Evolutionary conservation across 495 filamentous ascomycete species (phyloP), one percentile per base, ranked within the genome.

Genomic region (Podospora comata): DNA sequence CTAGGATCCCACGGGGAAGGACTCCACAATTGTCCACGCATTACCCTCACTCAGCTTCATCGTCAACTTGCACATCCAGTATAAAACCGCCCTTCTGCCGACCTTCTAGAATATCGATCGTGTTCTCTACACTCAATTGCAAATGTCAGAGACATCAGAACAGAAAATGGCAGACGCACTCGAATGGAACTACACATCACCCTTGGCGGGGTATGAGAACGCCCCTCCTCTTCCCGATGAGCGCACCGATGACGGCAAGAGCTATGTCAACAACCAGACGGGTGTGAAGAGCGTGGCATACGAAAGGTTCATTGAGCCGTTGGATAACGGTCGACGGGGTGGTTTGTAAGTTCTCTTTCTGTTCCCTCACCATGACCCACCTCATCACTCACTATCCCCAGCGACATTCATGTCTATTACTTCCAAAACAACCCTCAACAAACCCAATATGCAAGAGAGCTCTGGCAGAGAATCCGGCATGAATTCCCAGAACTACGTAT

Each of bases 401-500:
- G 84, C 71, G 92, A 96, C 75, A 78, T 93, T 5, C 93, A 96
- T 78, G 89, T 97, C 72, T 96, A 95, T 78, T 89, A 90, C 73
- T 87, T 86, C 70, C 86, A 91, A 79, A 84, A 78, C 61, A 90
- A 90, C 70, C 78, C 83, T 0, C 78, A 81, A 20, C 90, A 96
- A 76, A 71, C 77, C 1, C 77, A 81, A 27, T 93, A 88, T 73
- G 92, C 92, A 0, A 81, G 79, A 18, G 88, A 90, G 26, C 83
- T 97, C 0, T 90, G 88, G 83, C 87, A 94, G 71, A 83, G 93
- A 56, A 91, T 97, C 70, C 80, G 92, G 26, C 85, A 86, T 27
- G 92, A 97, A 80, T 97, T 96, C 74, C 93, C 93, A 18, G 93
- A 97, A 74, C 84, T 97, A 19, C 85, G 92, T 56, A 89, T 96